Evolutionary conservation across 2,329 filamentous ascomycete genomes (phyloP), one percentile per base, ranked within the genome.

Genomic region (Cercospora sp.): DNA sequence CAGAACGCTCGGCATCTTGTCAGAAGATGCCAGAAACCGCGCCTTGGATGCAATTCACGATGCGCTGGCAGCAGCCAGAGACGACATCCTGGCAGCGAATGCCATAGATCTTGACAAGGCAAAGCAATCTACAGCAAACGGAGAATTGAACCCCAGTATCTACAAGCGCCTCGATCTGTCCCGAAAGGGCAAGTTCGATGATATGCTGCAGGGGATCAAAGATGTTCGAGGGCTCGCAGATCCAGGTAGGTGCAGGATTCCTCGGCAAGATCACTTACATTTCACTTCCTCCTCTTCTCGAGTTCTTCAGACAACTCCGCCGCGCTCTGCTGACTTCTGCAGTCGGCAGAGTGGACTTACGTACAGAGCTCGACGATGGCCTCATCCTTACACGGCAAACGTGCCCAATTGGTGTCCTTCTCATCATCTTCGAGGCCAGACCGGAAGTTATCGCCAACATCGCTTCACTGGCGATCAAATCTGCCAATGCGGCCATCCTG

Each of bases 371-470:
- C 10, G 95, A 98, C 79, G 91, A 97, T 73, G 91, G 90, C 63
- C 86, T 99, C 63, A 86, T 90, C 63, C 86, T 99, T 68, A 93
- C 97, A 78, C 89, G 94, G 70, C 91, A 97, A 58, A 93, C 92
- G 48, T 97, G 93, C 78, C 95, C 95, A 5, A 98, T 99, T 74
- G 95, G 95, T 68, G 94, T 98, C n/a, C 87, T 99, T 51, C 87
- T 99, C 73, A 95, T 99, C 81, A 98, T 99, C 77, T 99, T 99
- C 78, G 95, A 99, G 82, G 95, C 95, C 40, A 91, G 95, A 7
- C 95, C 95, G 6, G 95, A 99, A 82, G 95, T 99, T 72, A 97
- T 99, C 77, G 95, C 94, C 77, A 99, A 99, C 80, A 98, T 99
- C 77, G 93, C 95, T 70, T 92, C 94, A 3, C 85, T 99, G 26